Percentiles rank a stretch among this genome's conserved stretches.
Evolutionary conservation across 139 green algal species (phyloP).

Genomic region (Edaphochlamys debaryana): DNA sequence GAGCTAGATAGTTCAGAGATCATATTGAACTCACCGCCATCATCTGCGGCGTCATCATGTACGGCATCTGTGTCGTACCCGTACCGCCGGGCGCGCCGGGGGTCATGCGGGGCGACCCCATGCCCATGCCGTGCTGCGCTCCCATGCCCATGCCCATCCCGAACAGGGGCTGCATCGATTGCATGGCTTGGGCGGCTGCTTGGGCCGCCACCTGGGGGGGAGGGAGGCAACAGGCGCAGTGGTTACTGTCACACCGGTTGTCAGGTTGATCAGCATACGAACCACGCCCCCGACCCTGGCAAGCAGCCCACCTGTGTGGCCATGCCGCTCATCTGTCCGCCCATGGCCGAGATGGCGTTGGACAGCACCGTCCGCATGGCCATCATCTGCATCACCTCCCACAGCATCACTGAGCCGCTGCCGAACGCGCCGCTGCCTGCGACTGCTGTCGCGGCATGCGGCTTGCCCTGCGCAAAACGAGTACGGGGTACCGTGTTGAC

Average conservation of each 20-base stretch:
- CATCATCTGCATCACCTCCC: slow-evolving; percentile 52
- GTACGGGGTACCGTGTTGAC: too few species aligned
- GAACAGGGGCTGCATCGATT: not conserved
- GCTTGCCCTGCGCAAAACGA: too few species aligned
- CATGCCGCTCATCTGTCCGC: slow-evolving; percentile 51
- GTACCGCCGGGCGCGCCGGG: not conserved
- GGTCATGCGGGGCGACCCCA: too few species aligned
- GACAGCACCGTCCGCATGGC: slow-evolving; percentile 49
- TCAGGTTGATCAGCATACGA: too few species aligned
- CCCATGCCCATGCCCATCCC: not conserved
- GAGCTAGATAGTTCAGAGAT: too few species aligned
- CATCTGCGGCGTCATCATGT: slow-evolving; percentile 39
- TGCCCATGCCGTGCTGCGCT: not conserved
- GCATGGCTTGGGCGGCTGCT: slow-evolving; percentile 33
- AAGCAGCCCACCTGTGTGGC: too few species aligned
- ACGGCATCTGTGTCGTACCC: slow-evolving; percentile 4
- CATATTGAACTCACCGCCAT: slow-evolving; percentile 37
- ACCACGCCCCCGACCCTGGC: too few species aligned
- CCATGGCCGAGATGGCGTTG: slow-evolving; percentile 39
- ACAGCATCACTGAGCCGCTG: slow-evolving; percentile 45
- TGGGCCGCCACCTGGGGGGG: slow-evolving; percentile 46
- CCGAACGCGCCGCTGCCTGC: slow-evolving; percentile 11
- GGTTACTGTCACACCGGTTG: too few species aligned
- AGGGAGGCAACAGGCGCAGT: too few species aligned
- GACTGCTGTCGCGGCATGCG: too few species aligned